These are phyloP conservation scores for Diplodia intermedia DNA, from an alignment of 2,329 filamentous ascomycete genomes.

Conservation along the genomic window DNA sequence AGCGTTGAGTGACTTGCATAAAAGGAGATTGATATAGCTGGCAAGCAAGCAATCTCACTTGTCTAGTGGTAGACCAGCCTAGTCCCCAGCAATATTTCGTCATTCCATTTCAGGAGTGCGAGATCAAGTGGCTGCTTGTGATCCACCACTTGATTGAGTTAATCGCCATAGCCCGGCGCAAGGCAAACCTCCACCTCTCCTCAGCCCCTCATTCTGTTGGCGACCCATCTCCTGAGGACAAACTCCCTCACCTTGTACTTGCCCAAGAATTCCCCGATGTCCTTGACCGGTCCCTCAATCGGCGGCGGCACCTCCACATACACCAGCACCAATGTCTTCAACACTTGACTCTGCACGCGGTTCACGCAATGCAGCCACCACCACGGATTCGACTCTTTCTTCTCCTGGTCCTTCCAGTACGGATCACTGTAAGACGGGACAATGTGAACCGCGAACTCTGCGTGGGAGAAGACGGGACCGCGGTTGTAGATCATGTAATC, in stretches of 20 bases:
- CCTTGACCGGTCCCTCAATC: slow-evolving; percentile 49
- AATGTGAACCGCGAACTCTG: slow-evolving; percentile 87
- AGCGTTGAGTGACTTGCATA: not conserved
- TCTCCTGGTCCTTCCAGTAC: slow-evolving; percentile 70
- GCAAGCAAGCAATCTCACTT: not conserved
- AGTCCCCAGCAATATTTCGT: not conserved
- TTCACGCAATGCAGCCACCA: slow-evolving; percentile 89
- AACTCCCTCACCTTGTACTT: slow-evolving; percentile 82
- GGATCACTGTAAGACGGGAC: slow-evolving; percentile 79
- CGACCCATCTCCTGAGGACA: slow-evolving; percentile 81
- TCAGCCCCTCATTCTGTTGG: slow-evolving; percentile 66
- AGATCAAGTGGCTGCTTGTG: not conserved
- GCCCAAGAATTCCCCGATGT: slow-evolving; percentile 67
- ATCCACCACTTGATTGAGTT: not conserved
- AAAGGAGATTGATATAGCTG: not conserved
- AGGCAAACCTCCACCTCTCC: not conserved
- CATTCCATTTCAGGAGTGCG: not conserved
- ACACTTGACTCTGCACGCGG: slow-evolving; percentile 85
- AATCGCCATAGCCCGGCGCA: not conserved
- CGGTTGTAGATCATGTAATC: slow-evolving; percentile 95
- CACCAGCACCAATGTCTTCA: slow-evolving; percentile 85
- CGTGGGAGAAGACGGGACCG: slow-evolving; percentile 92
- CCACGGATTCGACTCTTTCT: slow-evolving; percentile 66
- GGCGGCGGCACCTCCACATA: slow-evolving; percentile 91
- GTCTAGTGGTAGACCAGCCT: not conserved